phyloP scores from a whole-genome alignment of 371 early-diverging fungal genomes.

The Phascolomyces articulosus region DNA sequence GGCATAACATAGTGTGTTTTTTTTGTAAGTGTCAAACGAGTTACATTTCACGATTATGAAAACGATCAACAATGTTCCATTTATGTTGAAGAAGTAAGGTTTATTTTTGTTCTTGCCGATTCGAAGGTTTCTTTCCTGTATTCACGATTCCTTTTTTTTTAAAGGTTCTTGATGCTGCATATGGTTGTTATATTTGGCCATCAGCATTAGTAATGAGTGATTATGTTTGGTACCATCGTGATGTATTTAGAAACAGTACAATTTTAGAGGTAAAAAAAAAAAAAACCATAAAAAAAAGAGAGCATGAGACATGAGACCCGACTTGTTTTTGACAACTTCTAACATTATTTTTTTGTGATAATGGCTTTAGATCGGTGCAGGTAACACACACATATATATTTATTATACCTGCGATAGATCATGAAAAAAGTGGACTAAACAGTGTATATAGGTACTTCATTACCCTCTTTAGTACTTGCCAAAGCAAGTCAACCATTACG shows the following conservation, averaged over 20 bases:
- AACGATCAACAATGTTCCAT: neutral
- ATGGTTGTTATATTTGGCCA: constrained; percentile 64
- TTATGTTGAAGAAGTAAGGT: constrained; percentile 15
- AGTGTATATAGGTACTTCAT: constrained; percentile 42
- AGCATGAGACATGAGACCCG: too few relatives aligned
- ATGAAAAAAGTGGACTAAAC: too few relatives aligned
- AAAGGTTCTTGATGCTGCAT: constrained; percentile 54
- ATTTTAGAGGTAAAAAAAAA: constrained; percentile 35
- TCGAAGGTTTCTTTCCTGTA: neutral
- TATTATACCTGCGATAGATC: too few relatives aligned
- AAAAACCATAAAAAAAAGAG: too few relatives aligned
- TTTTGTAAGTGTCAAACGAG: constrained; percentile 12
- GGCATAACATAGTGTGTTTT: neutral
- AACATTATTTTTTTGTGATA: too few relatives aligned
- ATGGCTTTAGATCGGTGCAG: constrained; percentile 16
- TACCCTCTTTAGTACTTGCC: constrained; percentile 54
- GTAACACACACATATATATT: neutral
- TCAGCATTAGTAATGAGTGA: constrained; percentile 56
- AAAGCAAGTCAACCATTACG: constrained; percentile 17
- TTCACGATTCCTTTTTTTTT: neutral
- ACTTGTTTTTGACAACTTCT: too few relatives aligned
- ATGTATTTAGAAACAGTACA: constrained; percentile 22
- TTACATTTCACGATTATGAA: constrained; percentile 9
- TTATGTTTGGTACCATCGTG: constrained; percentile 41
- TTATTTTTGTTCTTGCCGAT: too few relatives aligned